Conservation (phyloP, 257 asterid species). For the Forsythia viridissima region DNA sequence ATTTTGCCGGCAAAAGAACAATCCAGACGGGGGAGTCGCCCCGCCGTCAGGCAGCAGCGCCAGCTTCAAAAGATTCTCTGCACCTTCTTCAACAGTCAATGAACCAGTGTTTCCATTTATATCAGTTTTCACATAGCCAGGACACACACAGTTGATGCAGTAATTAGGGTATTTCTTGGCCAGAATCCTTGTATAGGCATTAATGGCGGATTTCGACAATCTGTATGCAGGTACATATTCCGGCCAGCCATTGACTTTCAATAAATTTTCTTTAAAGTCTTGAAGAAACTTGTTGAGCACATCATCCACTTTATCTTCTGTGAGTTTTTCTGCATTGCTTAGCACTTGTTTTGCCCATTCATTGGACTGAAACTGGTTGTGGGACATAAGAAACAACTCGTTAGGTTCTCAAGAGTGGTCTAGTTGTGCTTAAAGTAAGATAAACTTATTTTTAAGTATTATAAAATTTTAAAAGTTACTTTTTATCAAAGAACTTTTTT, state of each 20-base stretch:
- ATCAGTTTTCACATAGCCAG: slow-evolving; percentile 28
- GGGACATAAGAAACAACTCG: background rate
- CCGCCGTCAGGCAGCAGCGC: slow-evolving; percentile 24
- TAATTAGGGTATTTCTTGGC: slow-evolving; percentile 15
- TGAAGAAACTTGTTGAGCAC: slow-evolving; percentile 14
- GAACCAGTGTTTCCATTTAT: background rate
- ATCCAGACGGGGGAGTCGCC: slow-evolving; percentile 17
- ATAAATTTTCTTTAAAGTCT: slow-evolving; percentile 16
- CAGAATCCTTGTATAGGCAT: slow-evolving; percentile 24
- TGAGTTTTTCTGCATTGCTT: slow-evolving; percentile 9
- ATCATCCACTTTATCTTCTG: slow-evolving; percentile 26
- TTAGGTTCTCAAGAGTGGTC: background rate
- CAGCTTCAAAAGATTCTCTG: background rate
- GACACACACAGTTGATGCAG: slow-evolving; percentile 22
- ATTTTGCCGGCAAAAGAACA: background rate
- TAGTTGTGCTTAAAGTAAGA: no score
- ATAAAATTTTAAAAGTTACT: no score
- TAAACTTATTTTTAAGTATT: no score
- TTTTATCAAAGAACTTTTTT: no score
- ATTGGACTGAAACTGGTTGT: background rate
- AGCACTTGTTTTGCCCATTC: slow-evolving; percentile 22
- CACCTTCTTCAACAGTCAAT: slow-evolving; percentile 18
- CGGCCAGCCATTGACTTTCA: slow-evolving; percentile 27
- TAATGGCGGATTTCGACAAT: slow-evolving; percentile 19
- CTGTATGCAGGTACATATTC: background rate